Base-by-base conservation (phyloP, 2,329 filamentous ascomycete species). In the Talaromyces albobiverticillius region DNA sequence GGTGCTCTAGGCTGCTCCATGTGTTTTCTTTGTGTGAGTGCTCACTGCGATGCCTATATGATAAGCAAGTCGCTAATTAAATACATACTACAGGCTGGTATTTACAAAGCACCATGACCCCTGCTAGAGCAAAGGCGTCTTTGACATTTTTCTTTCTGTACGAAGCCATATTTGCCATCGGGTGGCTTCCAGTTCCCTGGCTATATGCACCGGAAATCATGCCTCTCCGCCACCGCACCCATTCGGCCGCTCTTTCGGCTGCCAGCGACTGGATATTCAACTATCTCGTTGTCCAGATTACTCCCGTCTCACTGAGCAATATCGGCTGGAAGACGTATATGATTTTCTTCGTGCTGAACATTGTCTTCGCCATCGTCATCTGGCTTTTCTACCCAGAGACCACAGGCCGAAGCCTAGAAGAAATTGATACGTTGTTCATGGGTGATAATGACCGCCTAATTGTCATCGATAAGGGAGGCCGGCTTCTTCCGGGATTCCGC, bases 181-280 rank as follows among this genome's bases (percentile, higher is more conserved):
- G 51, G 2, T 54, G 51, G 51, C 51, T 48, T 2, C 29, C 43
- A 8, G 46, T 60, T 40, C 45, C 52, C 50, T 56, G 56, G 57
- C 56, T 54, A 54, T 71, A 73, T 56, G 71, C 77, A 0, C 75
- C 79, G 43, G 80, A 80, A 59, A 69, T 80, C 62, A 80, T 78
- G 53, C 79, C 79, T 4, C 74, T 81, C 64, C 78, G 78, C 67
- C 82, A 78, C 7, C 74, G 79, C 46, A 76, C 78, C 34, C 81
- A 81, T 69, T 79, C 78, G 41, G 81, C 81, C 63, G 78, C 79
- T 1, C 67, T 81, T 9, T 79, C 77, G 0, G 81, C 78, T 4
- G 76, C 74, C 64, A 73, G 71, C 31, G 82, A 81, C 68, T 82
- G 79, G 79, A 66, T 80, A 1, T 81, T 79, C 67, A 81, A 81